phyloP scores from a whole-genome alignment of 345 rosid genomes.

The Salix dunnii region DNA sequence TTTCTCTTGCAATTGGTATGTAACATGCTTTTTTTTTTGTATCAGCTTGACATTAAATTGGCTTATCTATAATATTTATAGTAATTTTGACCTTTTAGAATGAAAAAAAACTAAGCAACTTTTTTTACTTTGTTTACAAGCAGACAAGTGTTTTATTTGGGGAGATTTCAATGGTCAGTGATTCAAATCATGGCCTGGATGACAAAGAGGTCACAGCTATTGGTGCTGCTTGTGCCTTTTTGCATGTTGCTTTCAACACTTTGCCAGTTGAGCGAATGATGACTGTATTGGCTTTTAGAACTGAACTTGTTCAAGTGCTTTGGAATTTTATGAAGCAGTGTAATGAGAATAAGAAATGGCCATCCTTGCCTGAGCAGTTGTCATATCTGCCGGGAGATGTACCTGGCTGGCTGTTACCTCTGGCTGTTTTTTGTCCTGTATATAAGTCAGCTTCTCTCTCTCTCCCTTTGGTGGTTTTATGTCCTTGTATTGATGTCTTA shows the following conservation, averaged over 20 bases:
- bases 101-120: background rate
- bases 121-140: conserved; percentile 26
- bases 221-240: conserved; percentile 91
- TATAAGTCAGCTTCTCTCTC: conserved; percentile 66
- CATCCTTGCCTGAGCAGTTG: conserved; percentile 52
- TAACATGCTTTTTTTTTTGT: conserved; percentile 9
- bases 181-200: conserved; percentile 36
- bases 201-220: conserved; percentile 73
- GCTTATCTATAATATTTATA: conserved; percentile 12
- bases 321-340: conserved; percentile 91
- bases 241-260: conserved; percentile 71
- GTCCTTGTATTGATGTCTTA: background rate
- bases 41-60: background rate
- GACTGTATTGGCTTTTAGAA: conserved; percentile 89
- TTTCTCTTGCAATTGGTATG: conserved; percentile 93
- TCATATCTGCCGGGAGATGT: conserved; percentile 72
- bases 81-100: conserved; percentile 8
- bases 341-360: conserved; percentile 84
- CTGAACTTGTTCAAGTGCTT: conserved; percentile 83
- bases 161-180: conserved; percentile 37
- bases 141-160: conserved; percentile 80
- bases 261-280: conserved; percentile 78
- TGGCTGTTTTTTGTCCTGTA: conserved; percentile 93
- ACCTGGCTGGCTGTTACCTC: conserved; percentile 92
- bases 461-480: background rate